Conservation (phyloP, 75 land plant species). For the Pinus albicaulis region DNA sequence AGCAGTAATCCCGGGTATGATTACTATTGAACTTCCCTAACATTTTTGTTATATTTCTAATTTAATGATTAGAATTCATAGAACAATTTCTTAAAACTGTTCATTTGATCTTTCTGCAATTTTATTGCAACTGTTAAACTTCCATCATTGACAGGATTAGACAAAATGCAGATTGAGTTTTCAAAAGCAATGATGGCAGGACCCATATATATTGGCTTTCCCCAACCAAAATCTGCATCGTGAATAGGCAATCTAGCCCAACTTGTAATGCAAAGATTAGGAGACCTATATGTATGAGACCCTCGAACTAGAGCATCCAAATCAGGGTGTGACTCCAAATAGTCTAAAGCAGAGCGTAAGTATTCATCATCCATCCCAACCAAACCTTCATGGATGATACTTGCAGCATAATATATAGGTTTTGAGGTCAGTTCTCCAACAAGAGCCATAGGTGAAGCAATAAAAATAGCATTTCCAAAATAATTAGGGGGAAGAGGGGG, state of each 20-base stretch:
- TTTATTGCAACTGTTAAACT: conserved; percentile 58
- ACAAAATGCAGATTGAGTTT: conserved; percentile 43
- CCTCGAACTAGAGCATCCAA: conserved; percentile 48
- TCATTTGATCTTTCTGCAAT: conserved; percentile 56
- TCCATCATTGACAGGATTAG: conserved; percentile 53
- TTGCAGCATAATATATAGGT: conserved; percentile 18
- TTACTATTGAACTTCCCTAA: too few relatives aligned
- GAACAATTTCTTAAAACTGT: conserved; percentile 32
- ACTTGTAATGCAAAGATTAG: conserved; percentile 9
- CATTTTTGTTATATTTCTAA: too few relatives aligned
- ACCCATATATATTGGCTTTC: too few relatives aligned
- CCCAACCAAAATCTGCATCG: conserved; percentile 26
- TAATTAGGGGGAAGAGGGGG: conserved; percentile 30
- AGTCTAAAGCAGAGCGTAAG: conserved; percentile 47
- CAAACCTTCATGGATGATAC: conserved; percentile 29
- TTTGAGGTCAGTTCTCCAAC: conserved; percentile 32
- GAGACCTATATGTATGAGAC: conserved; percentile 44
- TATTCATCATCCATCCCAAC: conserved; percentile 11
- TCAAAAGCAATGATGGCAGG: conserved; percentile 14
- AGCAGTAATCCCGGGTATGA: too few relatives aligned
- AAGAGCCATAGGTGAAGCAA: conserved; percentile 37
- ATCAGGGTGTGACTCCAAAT: conserved; percentile 51
- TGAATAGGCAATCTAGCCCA: conserved; percentile 63
- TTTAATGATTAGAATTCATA: conserved; percentile 20
- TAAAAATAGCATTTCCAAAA: conserved; percentile 35